These are phyloP conservation scores for Alternaria gaisen DNA, from an alignment of 2,329 filamentous ascomycete genomes.

Conservation along the genomic window DNA sequence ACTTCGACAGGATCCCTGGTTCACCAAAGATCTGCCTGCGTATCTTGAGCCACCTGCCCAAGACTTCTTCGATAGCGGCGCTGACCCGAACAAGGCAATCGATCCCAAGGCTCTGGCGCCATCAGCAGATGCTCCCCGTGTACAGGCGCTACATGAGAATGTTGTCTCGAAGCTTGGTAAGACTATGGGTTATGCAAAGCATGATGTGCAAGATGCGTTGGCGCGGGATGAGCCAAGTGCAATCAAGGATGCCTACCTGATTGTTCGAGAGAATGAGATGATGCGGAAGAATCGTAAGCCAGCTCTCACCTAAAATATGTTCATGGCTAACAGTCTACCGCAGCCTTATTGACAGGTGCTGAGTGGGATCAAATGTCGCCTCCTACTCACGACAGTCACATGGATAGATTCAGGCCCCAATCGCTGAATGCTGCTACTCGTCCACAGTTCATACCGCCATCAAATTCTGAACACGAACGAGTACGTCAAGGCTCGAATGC, in stretches of 20 bases:
- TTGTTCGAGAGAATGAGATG: constrained; percentile 95
- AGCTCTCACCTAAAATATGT: background rate
- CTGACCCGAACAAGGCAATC: constrained; percentile 91
- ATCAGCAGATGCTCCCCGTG: constrained; percentile 73
- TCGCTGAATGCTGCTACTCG: constrained; percentile 44
- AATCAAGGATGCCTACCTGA: constrained; percentile 98
- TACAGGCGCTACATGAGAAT: constrained; percentile 89
- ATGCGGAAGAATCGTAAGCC: constrained; percentile 92
- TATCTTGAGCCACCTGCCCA: constrained; percentile 90
- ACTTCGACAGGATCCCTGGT: constrained; percentile 94
- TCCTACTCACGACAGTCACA: constrained; percentile 58
- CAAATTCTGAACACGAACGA: constrained; percentile 49
- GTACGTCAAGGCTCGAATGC: constrained; percentile 56
- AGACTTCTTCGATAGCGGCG: constrained; percentile 92
- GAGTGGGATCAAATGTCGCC: constrained; percentile 66
- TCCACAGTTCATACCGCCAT: constrained; percentile 41
- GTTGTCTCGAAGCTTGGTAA: constrained; percentile 96
- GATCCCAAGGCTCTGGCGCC: constrained; percentile 82
- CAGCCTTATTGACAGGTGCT: constrained; percentile 64
- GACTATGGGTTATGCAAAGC: constrained; percentile 96
- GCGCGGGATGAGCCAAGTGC: constrained; percentile 92
- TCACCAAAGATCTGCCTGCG: constrained; percentile 81
- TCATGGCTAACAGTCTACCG: constrained; percentile 24
- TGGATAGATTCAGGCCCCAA: constrained; percentile 45
- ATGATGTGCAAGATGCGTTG: constrained; percentile 93